Percentiles rank a stretch among this genome's conserved stretches.
Conservation (phyloP, 2,329 filamentous ascomycete species). For the Nectriaceae sp. region DNA sequence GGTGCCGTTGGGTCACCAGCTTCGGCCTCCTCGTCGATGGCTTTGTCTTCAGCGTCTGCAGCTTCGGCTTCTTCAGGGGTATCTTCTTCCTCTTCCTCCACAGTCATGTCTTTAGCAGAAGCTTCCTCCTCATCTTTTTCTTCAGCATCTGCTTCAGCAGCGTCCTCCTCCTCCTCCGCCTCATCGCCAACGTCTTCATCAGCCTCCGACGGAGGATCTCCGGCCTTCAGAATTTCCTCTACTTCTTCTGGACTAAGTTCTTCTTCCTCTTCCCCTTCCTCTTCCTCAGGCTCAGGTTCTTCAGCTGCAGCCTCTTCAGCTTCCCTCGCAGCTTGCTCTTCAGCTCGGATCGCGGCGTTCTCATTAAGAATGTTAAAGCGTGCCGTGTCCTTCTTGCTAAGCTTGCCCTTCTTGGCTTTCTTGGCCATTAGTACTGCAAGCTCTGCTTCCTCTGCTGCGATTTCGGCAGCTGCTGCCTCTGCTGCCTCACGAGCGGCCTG, state of each 20-base stretch:
- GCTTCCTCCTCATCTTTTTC: constrained; percentile 26
- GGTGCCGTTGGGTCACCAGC: neutral
- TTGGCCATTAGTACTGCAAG: constrained; percentile 12
- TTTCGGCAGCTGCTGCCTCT: constrained; percentile 13
- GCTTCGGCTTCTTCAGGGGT: neutral
- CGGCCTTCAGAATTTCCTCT: neutral
- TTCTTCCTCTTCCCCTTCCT: neutral
- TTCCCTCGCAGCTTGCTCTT: constrained; percentile 9
- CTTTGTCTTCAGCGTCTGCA: neutral
- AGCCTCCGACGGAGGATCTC: too few species aligned
- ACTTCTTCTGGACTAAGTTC: neutral
- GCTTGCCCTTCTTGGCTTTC: constrained; percentile 1
- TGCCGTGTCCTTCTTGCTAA: constrained; percentile 26
- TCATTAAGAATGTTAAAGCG: constrained; percentile 17
- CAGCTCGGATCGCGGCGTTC: constrained; percentile 14
- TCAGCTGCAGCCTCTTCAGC: constrained; percentile 6
- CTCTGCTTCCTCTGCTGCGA: constrained; percentile 21
- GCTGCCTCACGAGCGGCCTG: constrained; percentile 1
- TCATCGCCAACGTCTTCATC: neutral
- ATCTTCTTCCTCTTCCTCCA: neutral
- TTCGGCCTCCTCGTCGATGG: neutral
- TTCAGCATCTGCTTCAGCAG: constrained; percentile 15
- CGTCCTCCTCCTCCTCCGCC: neutral
- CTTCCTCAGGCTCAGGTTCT: neutral
- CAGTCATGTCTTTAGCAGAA: constrained; percentile 13